A percentile compares a stretch with the other conserved stretches of the same genome.
Evolutionary conservation across 352 stramenopile species (phyloP).

Genomic region (Phytopythium mirpurense): DNA sequence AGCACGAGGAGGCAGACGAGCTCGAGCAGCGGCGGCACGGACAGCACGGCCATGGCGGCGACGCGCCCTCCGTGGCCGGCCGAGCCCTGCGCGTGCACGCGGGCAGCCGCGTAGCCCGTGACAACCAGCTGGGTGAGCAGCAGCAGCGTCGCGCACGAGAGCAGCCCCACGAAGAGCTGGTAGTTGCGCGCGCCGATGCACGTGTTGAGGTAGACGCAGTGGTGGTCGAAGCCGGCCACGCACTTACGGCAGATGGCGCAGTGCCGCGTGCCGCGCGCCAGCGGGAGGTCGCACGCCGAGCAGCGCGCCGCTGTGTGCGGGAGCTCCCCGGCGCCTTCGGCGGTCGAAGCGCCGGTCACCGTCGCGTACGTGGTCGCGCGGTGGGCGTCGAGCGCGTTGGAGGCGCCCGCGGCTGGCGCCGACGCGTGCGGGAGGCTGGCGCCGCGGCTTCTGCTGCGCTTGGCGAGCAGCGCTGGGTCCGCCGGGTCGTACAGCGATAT

Average conservation of each 20-base stretch:
- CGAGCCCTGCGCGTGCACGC: slow-evolving; percentile 8
- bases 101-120: slow-evolving; percentile 33
- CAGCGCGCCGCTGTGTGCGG: slow-evolving; percentile 19
- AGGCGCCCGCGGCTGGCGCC: not conserved
- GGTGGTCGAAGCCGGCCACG: slow-evolving; percentile 92
- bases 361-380: slow-evolving; percentile 1
- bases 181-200: slow-evolving; percentile 86
- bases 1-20: slow-evolving; percentile 57
- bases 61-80: slow-evolving; percentile 11
- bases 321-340: not conserved
- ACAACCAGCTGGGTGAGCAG: slow-evolving; percentile 50
- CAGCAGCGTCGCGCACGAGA: slow-evolving; percentile 52
- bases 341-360: not conserved
- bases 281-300: slow-evolving; percentile 22
- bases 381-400: not conserved
- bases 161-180: slow-evolving; percentile 46
- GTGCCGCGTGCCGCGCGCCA: slow-evolving; percentile 55
- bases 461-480: slow-evolving; percentile 17
- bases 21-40: slow-evolving; percentile 43
- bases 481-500: slow-evolving; percentile 50
- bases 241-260: slow-evolving; percentile 94
- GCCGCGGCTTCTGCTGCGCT: slow-evolving; percentile 7
- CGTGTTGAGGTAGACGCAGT: slow-evolving; percentile 95
- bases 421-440: slow-evolving; percentile 6
- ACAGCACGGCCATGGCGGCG: slow-evolving; percentile 24